Conservation (phyloP, 2,329 filamentous ascomycete species). For the Aspergillus melleus region DNA sequence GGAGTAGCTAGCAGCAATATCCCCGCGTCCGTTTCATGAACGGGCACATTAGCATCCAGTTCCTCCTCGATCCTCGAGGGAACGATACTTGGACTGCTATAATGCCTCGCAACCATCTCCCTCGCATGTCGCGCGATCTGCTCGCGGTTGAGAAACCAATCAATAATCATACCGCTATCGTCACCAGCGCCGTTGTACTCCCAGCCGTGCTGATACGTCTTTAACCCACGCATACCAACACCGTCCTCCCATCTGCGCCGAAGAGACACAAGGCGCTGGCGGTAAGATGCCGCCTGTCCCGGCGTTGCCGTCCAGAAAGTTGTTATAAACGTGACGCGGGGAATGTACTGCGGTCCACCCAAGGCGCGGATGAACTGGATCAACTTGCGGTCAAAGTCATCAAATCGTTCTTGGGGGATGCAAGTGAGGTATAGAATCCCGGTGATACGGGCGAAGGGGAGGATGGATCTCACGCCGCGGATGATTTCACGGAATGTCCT, state of each 20-base stretch:
- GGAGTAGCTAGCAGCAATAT: neutral
- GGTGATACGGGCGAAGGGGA: constrained; percentile 1
- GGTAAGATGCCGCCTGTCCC: neutral
- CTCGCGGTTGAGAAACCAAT: constrained; percentile 2
- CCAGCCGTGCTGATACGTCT: constrained; percentile 5
- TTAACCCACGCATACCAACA: neutral
- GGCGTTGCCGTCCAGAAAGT: constrained; percentile 4
- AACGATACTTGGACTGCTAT: neutral
- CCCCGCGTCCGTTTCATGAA: constrained; percentile 5
- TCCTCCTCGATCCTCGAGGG: neutral
- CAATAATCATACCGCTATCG: neutral
- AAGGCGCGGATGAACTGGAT: constrained; percentile 3
- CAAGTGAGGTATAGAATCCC: constrained; percentile 3
- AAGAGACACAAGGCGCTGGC: neutral
- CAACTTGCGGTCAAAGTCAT: constrained; percentile 3
- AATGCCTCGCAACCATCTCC: constrained; percentile 4
- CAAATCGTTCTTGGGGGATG: constrained; percentile 4
- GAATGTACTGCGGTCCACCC: neutral
- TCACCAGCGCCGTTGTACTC: neutral
- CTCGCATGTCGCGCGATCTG: constrained; percentile 1
- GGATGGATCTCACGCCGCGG: constrained; percentile 3
- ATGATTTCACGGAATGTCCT: neutral
- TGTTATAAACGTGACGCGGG: constrained; percentile 7
- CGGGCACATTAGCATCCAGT: neutral
- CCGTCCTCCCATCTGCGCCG: neutral